Conservation (phyloP, 1,139 yeast genomes). For the Taphrina populina region DNA sequence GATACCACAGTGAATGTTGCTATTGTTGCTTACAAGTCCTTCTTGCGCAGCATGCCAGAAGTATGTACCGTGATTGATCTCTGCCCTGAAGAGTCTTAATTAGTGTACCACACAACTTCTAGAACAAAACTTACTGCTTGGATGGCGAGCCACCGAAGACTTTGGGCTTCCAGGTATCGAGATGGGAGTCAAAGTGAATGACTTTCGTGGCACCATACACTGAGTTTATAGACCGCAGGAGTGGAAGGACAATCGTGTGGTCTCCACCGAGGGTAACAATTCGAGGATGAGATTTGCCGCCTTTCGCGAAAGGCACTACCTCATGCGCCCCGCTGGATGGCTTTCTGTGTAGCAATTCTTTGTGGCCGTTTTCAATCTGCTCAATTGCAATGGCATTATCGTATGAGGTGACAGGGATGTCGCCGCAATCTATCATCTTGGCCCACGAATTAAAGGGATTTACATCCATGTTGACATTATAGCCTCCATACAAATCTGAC, state of each 20-base stretch:
- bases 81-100: slow-evolving; percentile 41
- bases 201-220: slow-evolving; percentile 65
- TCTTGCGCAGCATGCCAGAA: slow-evolving; percentile 73
- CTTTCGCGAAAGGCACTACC: slow-evolving; percentile 11
- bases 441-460: slow-evolving; percentile 73
- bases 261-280: slow-evolving; percentile 75
- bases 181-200: slow-evolving; percentile 54
- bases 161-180: slow-evolving; percentile 52
- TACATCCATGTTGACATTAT: slow-evolving; percentile 61
- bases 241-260: slow-evolving; percentile 70
- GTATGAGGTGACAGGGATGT: slow-evolving; percentile 72
- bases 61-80: slow-evolving; percentile 77
- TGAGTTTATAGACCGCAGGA: slow-evolving; percentile 60
- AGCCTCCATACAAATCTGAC: slow-evolving; percentile 56
- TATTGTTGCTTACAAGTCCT: slow-evolving; percentile 56
- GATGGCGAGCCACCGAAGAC: slow-evolving; percentile 57
- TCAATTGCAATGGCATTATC: slow-evolving; percentile 66
- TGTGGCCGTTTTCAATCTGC: slow-evolving; percentile 68
- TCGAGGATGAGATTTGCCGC: slow-evolving; percentile 43
- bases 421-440: slow-evolving; percentile 67
- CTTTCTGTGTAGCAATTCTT: slow-evolving; percentile 52
- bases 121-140: slow-evolving; percentile 41
- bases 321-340: slow-evolving; percentile 16
- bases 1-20: slow-evolving; percentile 69
- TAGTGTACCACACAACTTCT: background rate